phyloP scores from a whole-genome alignment of 2,329 filamentous ascomycete species.

The Diaporthe vaccinii region DNA sequence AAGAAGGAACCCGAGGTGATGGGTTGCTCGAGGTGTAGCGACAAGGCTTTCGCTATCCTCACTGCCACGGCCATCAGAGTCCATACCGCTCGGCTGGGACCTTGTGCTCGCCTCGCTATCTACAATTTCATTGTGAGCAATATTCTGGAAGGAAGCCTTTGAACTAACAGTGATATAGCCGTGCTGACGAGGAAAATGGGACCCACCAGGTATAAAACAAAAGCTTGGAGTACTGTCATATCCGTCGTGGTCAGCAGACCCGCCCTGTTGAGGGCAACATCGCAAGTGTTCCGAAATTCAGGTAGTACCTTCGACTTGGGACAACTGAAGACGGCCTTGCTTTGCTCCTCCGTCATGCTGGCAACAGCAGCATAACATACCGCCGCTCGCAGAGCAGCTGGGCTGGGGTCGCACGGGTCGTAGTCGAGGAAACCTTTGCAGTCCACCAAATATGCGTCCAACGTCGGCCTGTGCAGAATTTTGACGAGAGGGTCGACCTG shows the following conservation, averaged over 20 bases:
- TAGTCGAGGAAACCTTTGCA: constrained; percentile 46
- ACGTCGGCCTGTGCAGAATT: constrained; percentile 44
- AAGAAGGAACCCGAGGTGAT: constrained; percentile 42
- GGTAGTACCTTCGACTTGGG: constrained; percentile 40
- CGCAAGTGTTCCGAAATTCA: constrained; percentile 42
- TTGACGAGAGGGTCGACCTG: constrained; percentile 47
- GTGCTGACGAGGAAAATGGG: neutral
- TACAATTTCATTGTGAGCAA: neutral
- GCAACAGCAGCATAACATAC: constrained; percentile 45
- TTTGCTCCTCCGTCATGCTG: constrained; percentile 47
- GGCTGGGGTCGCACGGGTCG: constrained; percentile 41
- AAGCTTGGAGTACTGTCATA: constrained; percentile 48
- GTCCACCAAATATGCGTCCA: constrained; percentile 44
- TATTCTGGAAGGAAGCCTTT: neutral
- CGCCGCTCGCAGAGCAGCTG: constrained; percentile 42
- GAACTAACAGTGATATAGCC: neutral
- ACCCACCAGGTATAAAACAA: constrained; percentile 48
- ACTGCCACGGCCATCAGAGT: constrained; percentile 48
- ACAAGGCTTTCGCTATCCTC: constrained; percentile 45
- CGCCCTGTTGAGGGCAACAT: constrained; percentile 44
- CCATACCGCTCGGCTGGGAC: constrained; percentile 48
- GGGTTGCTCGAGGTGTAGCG: constrained; percentile 43
- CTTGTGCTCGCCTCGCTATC: constrained; percentile 44
- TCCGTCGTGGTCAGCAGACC: constrained; percentile 46
- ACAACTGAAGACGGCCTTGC: constrained; percentile 40